Base-by-base conservation (phyloP, 208 protist species). In the Acanthamoeba triangularis region DNA sequence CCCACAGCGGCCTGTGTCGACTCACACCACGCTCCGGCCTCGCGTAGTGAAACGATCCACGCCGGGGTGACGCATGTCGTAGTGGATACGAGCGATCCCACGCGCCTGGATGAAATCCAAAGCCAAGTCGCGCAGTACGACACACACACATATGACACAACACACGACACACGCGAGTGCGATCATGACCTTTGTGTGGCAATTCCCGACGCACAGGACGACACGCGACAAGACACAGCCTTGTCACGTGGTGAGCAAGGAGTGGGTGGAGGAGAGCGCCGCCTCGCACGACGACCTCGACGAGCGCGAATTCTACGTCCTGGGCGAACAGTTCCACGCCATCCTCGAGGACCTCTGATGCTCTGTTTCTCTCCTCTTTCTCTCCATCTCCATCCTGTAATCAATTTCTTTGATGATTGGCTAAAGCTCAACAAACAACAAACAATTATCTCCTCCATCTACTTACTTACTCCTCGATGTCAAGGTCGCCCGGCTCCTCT, bases 1-100 rank as follows among this genome's bases (percentile, higher is more conserved):
- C n/a, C n/a, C n/a, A n/a, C n/a, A n/a, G n/a, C n/a, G n/a, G n/a
- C n/a, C n/a, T n/a, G n/a, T n/a, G n/a, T n/a, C n/a, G n/a, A n/a
- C n/a, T n/a, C n/a, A n/a, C n/a, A n/a, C n/a, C n/a, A n/a, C n/a
- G n/a, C n/a, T n/a, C n/a, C n/a, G n/a, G n/a, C n/a, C n/a, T n/a
- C n/a, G n/a, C n/a, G n/a, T n/a, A 84, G 76, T 30, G 76, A 84
- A 25, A 18, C 78, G 35, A 52, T 97, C 16, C 44, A 94, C 35
- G 37, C 65, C 23, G 41, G 23, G 14, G 49, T 96, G 4, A 95
- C 94, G 0, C 95, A 96, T 84, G 74, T 97, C 0, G 67, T 97
- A 1, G 82, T 97, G 28, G 96, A 97, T 59, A 20, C 52, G 37
- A 18, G 18, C 4, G 94, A 97, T 82, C 49, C 44, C 20, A 90